These are phyloP conservation scores for Beauveria rudraprayagi DNA, from an alignment of 2,329 filamentous ascomycete species.

Conservation along the genomic window DNA sequence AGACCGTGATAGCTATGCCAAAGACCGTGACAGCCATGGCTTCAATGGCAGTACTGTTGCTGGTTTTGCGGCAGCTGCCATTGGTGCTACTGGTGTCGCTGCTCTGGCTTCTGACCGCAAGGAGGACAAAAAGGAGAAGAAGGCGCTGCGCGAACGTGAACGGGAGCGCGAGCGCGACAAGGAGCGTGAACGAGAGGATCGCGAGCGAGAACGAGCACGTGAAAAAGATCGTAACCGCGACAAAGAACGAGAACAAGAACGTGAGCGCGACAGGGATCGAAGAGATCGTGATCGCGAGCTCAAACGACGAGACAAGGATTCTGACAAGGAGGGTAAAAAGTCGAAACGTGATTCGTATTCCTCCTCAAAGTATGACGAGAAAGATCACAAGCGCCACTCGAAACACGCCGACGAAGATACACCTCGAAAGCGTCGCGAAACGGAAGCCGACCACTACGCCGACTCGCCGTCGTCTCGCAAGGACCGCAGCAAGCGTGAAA, in stretches of 20 bases:
- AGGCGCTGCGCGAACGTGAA: conserved; percentile 12
- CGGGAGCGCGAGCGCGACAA: conserved; percentile 15
- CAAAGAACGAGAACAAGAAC: conserved; percentile 17
- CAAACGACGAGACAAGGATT: conserved; percentile 12
- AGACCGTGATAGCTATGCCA: neutral
- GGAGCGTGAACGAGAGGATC: conserved; percentile 6
- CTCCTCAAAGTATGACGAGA: conserved; percentile 20
- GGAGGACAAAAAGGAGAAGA: conserved; percentile 17
- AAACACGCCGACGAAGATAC: conserved; percentile 26
- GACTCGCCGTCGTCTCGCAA: conserved; percentile 18
- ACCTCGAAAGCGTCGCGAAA: conserved; percentile 22
- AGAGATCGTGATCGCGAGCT: conserved; percentile 24
- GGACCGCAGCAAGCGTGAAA: conserved; percentile 22
- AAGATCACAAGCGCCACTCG: conserved; percentile 22
- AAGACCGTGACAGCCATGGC: too few species aligned
- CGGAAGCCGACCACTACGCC: conserved; percentile 17
- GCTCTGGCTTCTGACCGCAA: conserved; percentile 21
- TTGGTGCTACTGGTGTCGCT: conserved; percentile 39
- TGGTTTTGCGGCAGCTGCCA: conserved; percentile 38
- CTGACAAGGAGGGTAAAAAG: conserved; percentile 18
- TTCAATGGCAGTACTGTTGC: conserved; percentile 38
- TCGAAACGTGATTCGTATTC: conserved; percentile 23
- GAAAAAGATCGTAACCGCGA: conserved; percentile 13
- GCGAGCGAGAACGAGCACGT: conserved; percentile 14
- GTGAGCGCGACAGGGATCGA: conserved; percentile 19